Evolutionary conservation across 2,329 filamentous ascomycete genomes (phyloP), one percentile per base, ranked within the genome.

Genomic region (Alternaria burnsii): DNA sequence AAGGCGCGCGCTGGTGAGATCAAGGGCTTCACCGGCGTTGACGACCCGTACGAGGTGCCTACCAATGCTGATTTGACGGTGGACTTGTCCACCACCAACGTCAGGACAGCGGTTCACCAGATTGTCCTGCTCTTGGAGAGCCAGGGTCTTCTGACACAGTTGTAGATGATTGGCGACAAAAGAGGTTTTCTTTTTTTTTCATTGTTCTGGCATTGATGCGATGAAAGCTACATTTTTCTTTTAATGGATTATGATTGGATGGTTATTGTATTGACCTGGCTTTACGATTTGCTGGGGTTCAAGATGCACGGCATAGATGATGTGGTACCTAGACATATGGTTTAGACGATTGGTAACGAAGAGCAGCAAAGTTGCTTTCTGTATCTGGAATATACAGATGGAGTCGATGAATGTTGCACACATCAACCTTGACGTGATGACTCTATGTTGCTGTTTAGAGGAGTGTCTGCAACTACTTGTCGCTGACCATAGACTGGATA

Each of bases 21-120:
- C 82, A 95, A 94, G 88, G 94, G 94, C 67, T 99, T 99, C 87
- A 99, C 95, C 8, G 95, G 95, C 74, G 93, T 99, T 58, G 94
- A 98, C 78, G 94, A 98, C 83, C 94, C 95, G 50, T 99, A 99
- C 78, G 95, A 99, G 88, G 77, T 81, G 22, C 95, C 95, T 10
- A 74, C 82, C 69, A 93, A 94, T 82, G 87, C 94, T 32, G 89
- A 98, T 78, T 84, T 99, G 67, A 88, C 88, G 5, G 94, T 98
- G 40, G 91, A 98, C 80, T 79, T 90, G 57, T 89, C 91, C 82
- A 95, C 91, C 86, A 93, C 92, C 81, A 91, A 88, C 68, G 94
- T 98, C 48, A 87, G 95, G 75, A 95, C 91, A 61, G 94, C 94
- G 64, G 95, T 99, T 54, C 95, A 99, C 84, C 92, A 98, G 86